These are phyloP conservation scores for Boletus tylopilopsis DNA, from an alignment of 768 basidiomycete genomes.

Conservation along the genomic window DNA sequence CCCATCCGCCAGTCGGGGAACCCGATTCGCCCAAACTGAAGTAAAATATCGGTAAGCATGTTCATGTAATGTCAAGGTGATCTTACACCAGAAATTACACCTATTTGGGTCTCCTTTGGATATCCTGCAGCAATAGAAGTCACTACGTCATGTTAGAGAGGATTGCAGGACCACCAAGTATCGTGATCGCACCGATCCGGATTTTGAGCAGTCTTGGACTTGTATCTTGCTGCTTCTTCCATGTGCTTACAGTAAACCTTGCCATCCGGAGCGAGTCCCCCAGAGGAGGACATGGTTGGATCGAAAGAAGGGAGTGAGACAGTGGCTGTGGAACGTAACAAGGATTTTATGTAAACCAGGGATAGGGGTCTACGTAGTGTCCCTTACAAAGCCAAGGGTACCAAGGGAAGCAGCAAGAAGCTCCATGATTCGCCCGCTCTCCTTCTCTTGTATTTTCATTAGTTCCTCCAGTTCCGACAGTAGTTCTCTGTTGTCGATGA, in stretches of 20 bases:
- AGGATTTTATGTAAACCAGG: no score
- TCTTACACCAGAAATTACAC: conserved; percentile 40
- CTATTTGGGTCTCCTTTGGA: conserved; percentile 1
- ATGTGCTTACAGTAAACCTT: conserved; percentile 39
- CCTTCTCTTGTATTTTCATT: conserved; percentile 62
- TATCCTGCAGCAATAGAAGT: conserved; percentile 40
- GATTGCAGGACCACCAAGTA: background rate
- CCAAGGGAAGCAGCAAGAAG: conserved; percentile 72
- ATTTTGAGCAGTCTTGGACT: conserved; percentile 32
- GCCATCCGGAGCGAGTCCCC: conserved; percentile 24
- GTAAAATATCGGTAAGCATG: background rate
- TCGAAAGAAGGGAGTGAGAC: no score
- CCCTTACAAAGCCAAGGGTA: conserved; percentile 72
- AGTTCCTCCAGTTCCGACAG: conserved; percentile 53
- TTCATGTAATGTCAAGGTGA: background rate
- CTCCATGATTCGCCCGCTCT: conserved; percentile 75
- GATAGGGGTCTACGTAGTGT: conserved; percentile 41
- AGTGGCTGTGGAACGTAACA: background rate
- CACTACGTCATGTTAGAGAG: conserved; percentile 22
- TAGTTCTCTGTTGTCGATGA: conserved; percentile 71
- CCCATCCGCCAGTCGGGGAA: conserved; percentile 3
- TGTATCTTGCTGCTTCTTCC: conserved; percentile 29
- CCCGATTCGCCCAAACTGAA: conserved; percentile 35
- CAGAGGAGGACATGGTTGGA: conserved; percentile 16
- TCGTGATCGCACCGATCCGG: conserved; percentile 35